Evolutionary conservation across 2,329 filamentous ascomycete species (phyloP).

Genomic region (Arthroderma uncinatum): DNA sequence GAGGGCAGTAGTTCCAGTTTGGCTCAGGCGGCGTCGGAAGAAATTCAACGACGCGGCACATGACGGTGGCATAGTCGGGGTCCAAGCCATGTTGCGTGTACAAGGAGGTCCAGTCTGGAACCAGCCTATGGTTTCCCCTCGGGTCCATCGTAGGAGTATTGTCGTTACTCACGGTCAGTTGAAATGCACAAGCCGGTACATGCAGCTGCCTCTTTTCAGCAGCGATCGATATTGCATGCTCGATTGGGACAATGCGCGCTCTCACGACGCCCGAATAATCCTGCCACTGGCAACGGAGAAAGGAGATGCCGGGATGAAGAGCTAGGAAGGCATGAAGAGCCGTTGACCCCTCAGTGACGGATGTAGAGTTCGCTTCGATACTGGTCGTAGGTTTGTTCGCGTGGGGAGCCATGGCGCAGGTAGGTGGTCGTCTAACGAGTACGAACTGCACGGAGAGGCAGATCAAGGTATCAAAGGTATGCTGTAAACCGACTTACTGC

Average conservation of each 20-base stretch:
- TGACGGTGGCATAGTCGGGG: neutral
- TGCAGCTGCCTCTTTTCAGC: neutral
- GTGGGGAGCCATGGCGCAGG: neutral
- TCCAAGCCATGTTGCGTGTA: neutral
- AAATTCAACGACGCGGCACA: neutral
- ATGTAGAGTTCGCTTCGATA: neutral
- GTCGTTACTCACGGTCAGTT: neutral
- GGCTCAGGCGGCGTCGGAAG: neutral
- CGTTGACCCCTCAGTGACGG: neutral
- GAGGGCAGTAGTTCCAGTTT: neutral
- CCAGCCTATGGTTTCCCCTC: neutral
- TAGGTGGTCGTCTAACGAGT: neutral
- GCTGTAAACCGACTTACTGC: neutral
- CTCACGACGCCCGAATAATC: constrained; percentile 7
- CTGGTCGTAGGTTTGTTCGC: neutral
- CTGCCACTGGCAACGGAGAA: constrained; percentile 4
- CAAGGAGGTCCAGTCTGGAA: constrained; percentile 6
- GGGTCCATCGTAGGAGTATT: neutral
- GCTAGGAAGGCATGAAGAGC: neutral
- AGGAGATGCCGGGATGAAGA: neutral
- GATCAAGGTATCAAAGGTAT: neutral
- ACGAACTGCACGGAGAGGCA: neutral
- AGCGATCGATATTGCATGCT: neutral
- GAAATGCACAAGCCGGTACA: neutral
- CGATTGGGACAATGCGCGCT: constrained; percentile 1